Evolutionary conservation across 2,329 filamentous ascomycete species (phyloP), one percentile per base, ranked within the genome.

Genomic region (Colletotrichum truncatum): DNA sequence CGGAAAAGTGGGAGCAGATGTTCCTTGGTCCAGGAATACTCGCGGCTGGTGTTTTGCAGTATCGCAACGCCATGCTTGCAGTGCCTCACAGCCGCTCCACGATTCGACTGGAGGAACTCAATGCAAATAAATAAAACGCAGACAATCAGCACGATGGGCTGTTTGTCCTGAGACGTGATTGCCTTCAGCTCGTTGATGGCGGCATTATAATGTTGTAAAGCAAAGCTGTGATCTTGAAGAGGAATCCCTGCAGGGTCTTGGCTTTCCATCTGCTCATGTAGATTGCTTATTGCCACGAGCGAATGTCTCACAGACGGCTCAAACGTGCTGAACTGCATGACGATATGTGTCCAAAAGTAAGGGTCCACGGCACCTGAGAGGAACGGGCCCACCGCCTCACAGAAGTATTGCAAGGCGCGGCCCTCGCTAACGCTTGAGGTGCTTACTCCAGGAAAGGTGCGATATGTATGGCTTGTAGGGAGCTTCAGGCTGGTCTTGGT

Each of bases 81-180:
- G 18, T 66, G 64, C 9, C 32, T 48, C 4, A 66, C 54, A 6
- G 64, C 64, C 6, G 60, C 59, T 18, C 52, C 45, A 8, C 53
- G 53, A 9, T 63, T 63, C 6, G 52, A 52, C n/a, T 52, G 83
- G 56, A 87, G 75, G 67, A 85, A 84, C 71, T 87, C 85, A 51
- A 87, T 81, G 67, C 84, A 85, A n/a, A 84, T 82, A 64, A 87
- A 85, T 21, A 87, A 73, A 0, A 85, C 72, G 62, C 83, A 85
- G 9, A 80, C 80, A 2, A 85, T 74, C 7, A 86, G 70, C 1
- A 76, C 75, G 0, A 78, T 68, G 63, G 46, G 70, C 67, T 3
- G 55, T 2, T 68, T 59, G 9, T 66, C 63, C 6, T 45, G 41
- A 0, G 57, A 76, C 36, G 74, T 69, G 57, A 78, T 77, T 18